Conservation (phyloP, 2,329 filamentous ascomycete species). For the Arthrinium phaeospermum region DNA sequence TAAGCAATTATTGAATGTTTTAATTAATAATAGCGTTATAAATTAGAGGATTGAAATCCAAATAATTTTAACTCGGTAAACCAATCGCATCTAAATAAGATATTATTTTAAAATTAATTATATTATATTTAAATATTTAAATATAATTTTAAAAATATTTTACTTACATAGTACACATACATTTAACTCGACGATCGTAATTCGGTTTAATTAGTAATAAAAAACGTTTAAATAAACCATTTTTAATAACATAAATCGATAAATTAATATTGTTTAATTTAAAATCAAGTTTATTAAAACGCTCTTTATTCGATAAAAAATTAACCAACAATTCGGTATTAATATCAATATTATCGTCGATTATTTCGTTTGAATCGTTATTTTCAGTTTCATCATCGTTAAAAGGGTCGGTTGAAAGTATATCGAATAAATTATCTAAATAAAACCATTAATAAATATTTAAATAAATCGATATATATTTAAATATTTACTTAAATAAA, state of each 20-base stretch:
- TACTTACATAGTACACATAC: background rate
- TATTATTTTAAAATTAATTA: background rate
- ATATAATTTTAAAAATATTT: background rate
- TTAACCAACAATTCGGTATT: background rate
- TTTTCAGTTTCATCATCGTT: background rate
- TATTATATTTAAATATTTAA: background rate
- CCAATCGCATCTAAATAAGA: background rate
- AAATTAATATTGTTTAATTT: background rate
- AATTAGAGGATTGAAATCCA: background rate
- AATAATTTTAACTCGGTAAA: background rate
- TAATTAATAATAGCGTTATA: background rate
- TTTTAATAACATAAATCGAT: background rate
- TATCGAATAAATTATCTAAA: background rate
- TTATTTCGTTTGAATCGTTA: background rate
- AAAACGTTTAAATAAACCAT: background rate
- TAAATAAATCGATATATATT: too few relatives aligned
- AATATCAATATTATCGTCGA: background rate
- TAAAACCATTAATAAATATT: too few relatives aligned
- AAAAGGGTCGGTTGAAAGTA: background rate
- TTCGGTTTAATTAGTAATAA: background rate
- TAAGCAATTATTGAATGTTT: background rate
- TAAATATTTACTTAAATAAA: background rate
- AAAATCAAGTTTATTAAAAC: background rate
- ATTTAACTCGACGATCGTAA: background rate
- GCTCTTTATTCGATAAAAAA: background rate